Evolutionary conservation across 2,329 filamentous ascomycete species (phyloP), one percentile per base, ranked within the genome.

Genomic region (Aureobasidium melanogenum): DNA sequence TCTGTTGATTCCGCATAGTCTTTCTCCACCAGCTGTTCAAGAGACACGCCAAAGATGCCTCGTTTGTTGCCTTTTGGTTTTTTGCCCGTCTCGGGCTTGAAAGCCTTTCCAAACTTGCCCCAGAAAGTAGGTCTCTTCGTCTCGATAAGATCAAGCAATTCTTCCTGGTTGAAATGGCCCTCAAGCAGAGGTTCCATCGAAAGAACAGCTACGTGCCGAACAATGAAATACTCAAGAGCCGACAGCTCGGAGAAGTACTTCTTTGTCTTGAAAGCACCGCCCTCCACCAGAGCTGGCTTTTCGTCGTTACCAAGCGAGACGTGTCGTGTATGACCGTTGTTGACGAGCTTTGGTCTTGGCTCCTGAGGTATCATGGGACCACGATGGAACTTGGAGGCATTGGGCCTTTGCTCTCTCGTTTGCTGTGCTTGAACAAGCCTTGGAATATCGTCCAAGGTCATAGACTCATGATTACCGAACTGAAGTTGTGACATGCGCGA

Each of bases 1-100:
- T 97, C 91, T 0, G 92, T 97, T n/a, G 92, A 97, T 71, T 99
- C 94, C 43, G 94, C 93, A 46, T 93, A 93, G 69, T 97, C 93
- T 65, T 89, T 88, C 66, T 99, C 94, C 44, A 97, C 87, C 52
- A 99, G 87, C 39, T 88, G 79, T 65, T 99, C 94, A 24, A 99
- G 78, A 3, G 88, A 86, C 30, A 97, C 89, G 41, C 93, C 91
- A 71, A 99, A 99, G 26, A 96, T 87, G 43, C 91, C 93, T 78
- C 95, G 96, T 77, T 95, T 96, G 73, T 92, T 91, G 67, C 79
- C 83, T 67, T 85, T 88, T 68, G 94, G 89, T 67, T 90, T 91
- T 74, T 93, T 94, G 59, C 51, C 52, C 17, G 47, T 32, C 30
- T 54, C 48, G 55, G 72, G 70, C 55, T 67, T 64, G 71, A 97